These are phyloP conservation scores for Xylariaceae sp. DNA, from an alignment of 2,329 filamentous ascomycete species.

Conservation along the genomic window DNA sequence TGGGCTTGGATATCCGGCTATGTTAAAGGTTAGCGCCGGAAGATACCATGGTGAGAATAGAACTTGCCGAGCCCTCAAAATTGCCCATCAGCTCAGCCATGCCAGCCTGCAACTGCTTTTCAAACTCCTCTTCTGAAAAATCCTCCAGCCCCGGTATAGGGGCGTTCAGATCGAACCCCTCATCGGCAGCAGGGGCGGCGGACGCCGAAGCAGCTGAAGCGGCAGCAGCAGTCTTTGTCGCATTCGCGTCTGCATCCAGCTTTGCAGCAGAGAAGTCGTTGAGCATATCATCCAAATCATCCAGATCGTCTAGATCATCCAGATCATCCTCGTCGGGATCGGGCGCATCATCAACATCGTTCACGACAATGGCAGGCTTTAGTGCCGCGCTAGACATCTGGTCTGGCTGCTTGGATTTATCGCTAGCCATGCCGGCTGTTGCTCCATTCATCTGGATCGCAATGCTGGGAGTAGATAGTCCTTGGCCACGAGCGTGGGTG, in stretches of 20 bases:
- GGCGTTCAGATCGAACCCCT: conserved; percentile 24
- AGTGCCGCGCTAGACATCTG: conserved; percentile 22
- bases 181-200: conserved; percentile 16
- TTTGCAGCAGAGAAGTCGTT: conserved; percentile 77
- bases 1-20: conserved; percentile 70
- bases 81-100: conserved; percentile 81
- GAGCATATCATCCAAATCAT: conserved; percentile 92
- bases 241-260: conserved; percentile 43
- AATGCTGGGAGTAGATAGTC: background rate
- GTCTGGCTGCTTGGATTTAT: conserved; percentile 16
- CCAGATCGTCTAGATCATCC: conserved; percentile 83
- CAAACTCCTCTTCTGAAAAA: conserved; percentile 69
- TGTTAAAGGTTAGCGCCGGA: conserved; percentile 1
- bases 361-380: conserved; percentile 23
- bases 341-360: conserved; percentile 54
- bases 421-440: conserved; percentile 16
- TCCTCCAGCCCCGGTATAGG: conserved; percentile 35
- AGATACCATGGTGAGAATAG: background rate
- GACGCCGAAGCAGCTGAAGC: conserved; percentile 25
- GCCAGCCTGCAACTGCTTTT: conserved; percentile 78
- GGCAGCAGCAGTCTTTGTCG: conserved; percentile 15
- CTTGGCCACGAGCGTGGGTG: background rate
- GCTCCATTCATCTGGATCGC: conserved; percentile 21
- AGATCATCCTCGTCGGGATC: conserved; percentile 91
- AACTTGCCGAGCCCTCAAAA: conserved; percentile 54